Base-by-base conservation (phyloP, 164 flowering plant genomes). In the Cinnamomum chago region DNA sequence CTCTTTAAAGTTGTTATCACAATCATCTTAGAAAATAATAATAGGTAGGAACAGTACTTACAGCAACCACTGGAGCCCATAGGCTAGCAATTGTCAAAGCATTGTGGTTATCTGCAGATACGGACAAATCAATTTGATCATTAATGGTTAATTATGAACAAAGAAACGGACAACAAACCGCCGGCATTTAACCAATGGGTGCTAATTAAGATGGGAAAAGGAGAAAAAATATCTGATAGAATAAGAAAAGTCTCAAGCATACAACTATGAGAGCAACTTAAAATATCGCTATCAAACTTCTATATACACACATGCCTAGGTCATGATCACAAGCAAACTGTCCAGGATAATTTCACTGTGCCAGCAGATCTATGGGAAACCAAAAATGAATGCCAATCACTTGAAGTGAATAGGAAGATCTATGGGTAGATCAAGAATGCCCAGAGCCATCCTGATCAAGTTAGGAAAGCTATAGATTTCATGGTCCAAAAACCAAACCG, bases 1-100 rank as follows among this genome's bases (percentile, higher is more conserved):
- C 47, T 40, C 47, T 40, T 40, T 40, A 9, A 40, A 40, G 11
- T 40, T 40, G 47, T 40, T 40, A 40, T 9, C 47, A 40, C 10
- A 11, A 40, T 55, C 60, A 18, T 25, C 10, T 64, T 11, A 64
- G 15, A 24, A 64, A 64, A 64, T 12, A 60, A 24, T 24, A 20
- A 68, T 10, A 68, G 11, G 17, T 47, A 55, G 2, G 2, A 70
- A 18, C 17, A 27, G 14, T 68, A 89, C 99, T 92, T 90, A 95
- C 98, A 74, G 82, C 79, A 72, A 93, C 35, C 25, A 95, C 97
- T 20, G 99, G 99, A 23, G 88, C 96, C 99, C 99, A 95, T 76
- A 95, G 81, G 81, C 90, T 87, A 66, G 85, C 91, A 78, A 95
- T 75, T 12, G 99, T 84, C 76, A 95, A 71, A 75, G 94, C 95